These are phyloP conservation scores for Penicillium bovifimosum DNA, from an alignment of 495 filamentous ascomycete genomes.

Conservation along the genomic window DNA sequence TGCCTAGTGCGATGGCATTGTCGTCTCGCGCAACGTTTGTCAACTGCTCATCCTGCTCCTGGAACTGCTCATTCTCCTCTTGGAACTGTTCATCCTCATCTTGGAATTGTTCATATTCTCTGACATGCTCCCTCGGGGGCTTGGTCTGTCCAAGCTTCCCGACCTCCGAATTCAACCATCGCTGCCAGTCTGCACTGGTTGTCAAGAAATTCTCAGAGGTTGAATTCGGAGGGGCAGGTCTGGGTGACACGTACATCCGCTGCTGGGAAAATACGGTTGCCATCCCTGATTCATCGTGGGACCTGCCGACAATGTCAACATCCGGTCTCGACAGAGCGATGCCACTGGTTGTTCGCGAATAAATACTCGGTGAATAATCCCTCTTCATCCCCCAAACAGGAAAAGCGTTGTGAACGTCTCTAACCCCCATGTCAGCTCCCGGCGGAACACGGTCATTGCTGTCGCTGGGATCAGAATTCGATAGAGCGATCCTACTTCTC, in stretches of 20 bases:
- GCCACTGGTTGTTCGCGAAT: slow-evolving; percentile 51
- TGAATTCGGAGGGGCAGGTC: slow-evolving; percentile 11
- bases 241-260: slow-evolving; percentile 33
- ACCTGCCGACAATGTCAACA: slow-evolving; percentile 10
- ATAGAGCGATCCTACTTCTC: no score
- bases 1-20: no score
- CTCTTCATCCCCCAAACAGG: background rate
- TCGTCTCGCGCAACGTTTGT: slow-evolving; percentile 9
- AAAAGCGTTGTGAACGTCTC: no score
- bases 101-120: slow-evolving; percentile 56
- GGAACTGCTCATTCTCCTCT: no score
- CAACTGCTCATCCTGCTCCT: slow-evolving; percentile 16
- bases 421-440: no score
- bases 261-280: slow-evolving; percentile 43
- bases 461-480: no score
- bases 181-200: slow-evolving; percentile 41
- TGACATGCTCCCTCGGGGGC: slow-evolving; percentile 45
- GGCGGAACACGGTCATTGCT: no score
- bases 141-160: slow-evolving; percentile 31
- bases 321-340: slow-evolving; percentile 28
- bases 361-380: slow-evolving; percentile 44
- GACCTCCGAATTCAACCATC: slow-evolving; percentile 45
- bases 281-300: slow-evolving; percentile 29
- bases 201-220: slow-evolving; percentile 6
- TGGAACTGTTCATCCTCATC: no score